A percentile compares a stretch with the other conserved stretches of the same genome.
Conservation (phyloP, 1,284 basidiomycete species). For the Marasmius sp. region DNA sequence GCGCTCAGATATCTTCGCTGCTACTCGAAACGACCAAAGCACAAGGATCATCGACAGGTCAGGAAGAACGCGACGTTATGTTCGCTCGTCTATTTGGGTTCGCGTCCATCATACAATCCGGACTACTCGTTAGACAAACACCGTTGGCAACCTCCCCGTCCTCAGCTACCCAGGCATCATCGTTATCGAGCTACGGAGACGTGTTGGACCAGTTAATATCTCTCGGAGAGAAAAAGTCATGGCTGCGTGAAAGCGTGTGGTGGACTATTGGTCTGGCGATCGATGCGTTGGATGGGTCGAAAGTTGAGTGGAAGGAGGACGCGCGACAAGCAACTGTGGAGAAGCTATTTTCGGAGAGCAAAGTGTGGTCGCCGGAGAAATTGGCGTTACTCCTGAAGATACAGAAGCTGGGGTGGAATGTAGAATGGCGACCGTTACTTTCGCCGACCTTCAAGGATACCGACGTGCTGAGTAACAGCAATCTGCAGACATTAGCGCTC, state of each 20-base stretch:
- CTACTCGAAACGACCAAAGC: conserved; percentile 70
- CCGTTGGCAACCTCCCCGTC: conserved; percentile 54
- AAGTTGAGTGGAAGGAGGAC: conserved; percentile 72
- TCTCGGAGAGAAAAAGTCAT: conserved; percentile 83
- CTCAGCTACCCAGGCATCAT: conserved; percentile 52
- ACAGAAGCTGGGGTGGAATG: conserved; percentile 56
- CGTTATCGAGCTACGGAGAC: conserved; percentile 60
- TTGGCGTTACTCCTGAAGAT: conserved; percentile 79
- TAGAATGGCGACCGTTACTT: conserved; percentile 71
- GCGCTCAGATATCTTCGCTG: conserved; percentile 73
- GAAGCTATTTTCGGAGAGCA: conserved; percentile 53
- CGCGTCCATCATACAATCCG: conserved; percentile 79
- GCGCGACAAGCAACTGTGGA: conserved; percentile 56
- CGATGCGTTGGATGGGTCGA: conserved; percentile 55
- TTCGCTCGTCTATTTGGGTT: conserved; percentile 94
- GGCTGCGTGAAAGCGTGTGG: conserved; percentile 91
- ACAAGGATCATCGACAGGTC: conserved; percentile 76
- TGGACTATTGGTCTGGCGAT: conserved; percentile 76
- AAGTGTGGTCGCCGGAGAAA: conserved; percentile 85
- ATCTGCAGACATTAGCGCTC: conserved; percentile 73
- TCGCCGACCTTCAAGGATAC: conserved; percentile 77
- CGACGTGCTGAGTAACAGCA: conserved; percentile 66
- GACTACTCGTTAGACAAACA: conserved; percentile 65
- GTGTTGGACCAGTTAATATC: conserved; percentile 65
- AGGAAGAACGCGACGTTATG: conserved; percentile 89